Evolutionary conservation across 495 filamentous ascomycete genomes (phyloP).

Genomic region (Xylaria castorea): DNA sequence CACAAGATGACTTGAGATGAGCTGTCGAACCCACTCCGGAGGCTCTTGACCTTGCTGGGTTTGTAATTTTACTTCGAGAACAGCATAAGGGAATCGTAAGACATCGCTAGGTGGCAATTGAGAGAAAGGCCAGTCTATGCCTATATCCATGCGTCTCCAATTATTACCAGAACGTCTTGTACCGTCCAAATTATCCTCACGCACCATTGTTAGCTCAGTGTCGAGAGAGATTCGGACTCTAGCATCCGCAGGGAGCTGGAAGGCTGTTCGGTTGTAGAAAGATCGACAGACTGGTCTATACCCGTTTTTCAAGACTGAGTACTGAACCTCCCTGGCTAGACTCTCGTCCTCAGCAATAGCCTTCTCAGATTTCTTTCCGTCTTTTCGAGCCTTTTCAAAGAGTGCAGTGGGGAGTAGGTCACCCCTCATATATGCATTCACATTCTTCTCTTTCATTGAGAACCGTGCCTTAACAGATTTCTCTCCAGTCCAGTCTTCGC

Average conservation of each 20-base stretch:
- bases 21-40: conserved; percentile 92
- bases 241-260: conserved; percentile 95
- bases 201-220: conserved; percentile 90
- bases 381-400: conserved; percentile 93
- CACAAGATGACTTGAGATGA: conserved; percentile 91
- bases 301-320: conserved; percentile 81
- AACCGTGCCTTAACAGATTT: conserved; percentile 99
- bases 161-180: conserved; percentile 77
- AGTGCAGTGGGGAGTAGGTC: conserved; percentile 79
- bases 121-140: conserved; percentile 92
- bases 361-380: conserved; percentile 88
- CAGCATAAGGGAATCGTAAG: conserved; percentile 92
- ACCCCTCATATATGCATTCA: conserved; percentile 87
- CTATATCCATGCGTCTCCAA: conserved; percentile 97
- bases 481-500: conserved; percentile 98
- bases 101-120: conserved; percentile 86
- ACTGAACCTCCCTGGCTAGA: conserved; percentile 90
- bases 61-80: conserved; percentile 97
- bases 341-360: conserved; percentile 91
- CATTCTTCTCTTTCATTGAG: conserved; percentile 92
- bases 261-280: conserved; percentile 97
- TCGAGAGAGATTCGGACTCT: conserved; percentile 96
- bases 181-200: conserved; percentile 94
- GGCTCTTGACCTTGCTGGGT: conserved; percentile 97
- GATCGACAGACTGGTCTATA: conserved; percentile 87